Conservation (phyloP, 2,329 filamentous ascomycete genomes). For the Monilinia fructigena region DNA sequence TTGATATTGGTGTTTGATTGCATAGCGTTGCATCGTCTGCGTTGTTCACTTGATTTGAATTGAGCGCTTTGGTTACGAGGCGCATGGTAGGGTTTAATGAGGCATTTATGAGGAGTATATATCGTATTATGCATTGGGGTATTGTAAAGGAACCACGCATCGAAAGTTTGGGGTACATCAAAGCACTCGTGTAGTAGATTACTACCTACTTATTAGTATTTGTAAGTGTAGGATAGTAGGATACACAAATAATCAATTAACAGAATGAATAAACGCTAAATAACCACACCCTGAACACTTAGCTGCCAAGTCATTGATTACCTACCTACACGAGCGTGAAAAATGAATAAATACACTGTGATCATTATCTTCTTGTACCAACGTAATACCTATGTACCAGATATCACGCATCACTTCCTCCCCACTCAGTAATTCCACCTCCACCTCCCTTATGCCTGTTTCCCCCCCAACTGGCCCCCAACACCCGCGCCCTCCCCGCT, state of each 20-base stretch:
- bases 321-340: no score
- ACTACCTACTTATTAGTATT: not conserved
- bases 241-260: not conserved
- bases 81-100: not conserved
- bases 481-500: not conserved
- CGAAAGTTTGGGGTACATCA: not conserved
- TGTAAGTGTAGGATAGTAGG: slow-evolving; percentile 11
- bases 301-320: no score
- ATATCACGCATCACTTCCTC: not conserved
- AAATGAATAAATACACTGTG: no score
- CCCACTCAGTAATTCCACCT: no score
- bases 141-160: not conserved
- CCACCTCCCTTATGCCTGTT: not conserved
- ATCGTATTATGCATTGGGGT: slow-evolving; percentile 3
- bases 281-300: no score
- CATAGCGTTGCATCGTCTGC: slow-evolving; percentile 6
- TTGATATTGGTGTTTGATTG: not conserved
- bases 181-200: not conserved
- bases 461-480: not conserved
- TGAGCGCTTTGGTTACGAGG: not conserved
- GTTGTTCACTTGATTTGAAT: not conserved
- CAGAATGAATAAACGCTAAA: no score
- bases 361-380: no score
- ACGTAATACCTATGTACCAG: no score
- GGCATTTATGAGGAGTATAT: not conserved